Evolutionary conservation across 352 stramenopile species (phyloP).

Genomic region (Globisporangium heterothallicum): DNA sequence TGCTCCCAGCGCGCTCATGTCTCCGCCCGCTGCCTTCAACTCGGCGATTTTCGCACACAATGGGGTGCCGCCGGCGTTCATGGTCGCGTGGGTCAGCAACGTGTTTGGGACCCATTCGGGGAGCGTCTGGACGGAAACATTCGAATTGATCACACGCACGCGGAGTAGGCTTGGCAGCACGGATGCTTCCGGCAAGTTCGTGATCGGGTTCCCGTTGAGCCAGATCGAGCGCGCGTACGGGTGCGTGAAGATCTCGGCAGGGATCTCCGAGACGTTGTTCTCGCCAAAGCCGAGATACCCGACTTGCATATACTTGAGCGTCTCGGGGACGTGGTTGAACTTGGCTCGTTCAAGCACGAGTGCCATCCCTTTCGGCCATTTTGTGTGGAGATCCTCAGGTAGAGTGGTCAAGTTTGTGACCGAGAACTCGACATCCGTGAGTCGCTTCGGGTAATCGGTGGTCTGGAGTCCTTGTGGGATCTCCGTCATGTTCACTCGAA

Average conservation of each 20-base stretch:
- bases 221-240: slow-evolving; percentile 6
- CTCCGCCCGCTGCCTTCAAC: neutral
- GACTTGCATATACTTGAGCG: slow-evolving; percentile 5
- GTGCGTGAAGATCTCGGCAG: slow-evolving; percentile 3
- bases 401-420: slow-evolving; percentile 8
- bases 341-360: slow-evolving; percentile 2
- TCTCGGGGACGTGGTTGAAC: slow-evolving; percentile 2
- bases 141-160: slow-evolving; percentile 3
- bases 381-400: slow-evolving; percentile 7
- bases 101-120: slow-evolving; percentile 1
- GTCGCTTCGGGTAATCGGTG: slow-evolving; percentile 12
- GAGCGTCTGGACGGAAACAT: slow-evolving; percentile 2
- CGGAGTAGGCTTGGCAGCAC: neutral
- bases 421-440: slow-evolving; percentile 11
- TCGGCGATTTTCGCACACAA: slow-evolving; percentile 2
- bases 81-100: neutral
- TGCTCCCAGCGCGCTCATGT: neutral
- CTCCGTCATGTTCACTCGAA: slow-evolving; percentile 11
- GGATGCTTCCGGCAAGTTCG: neutral
- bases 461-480: slow-evolving; percentile 11
- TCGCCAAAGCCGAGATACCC: slow-evolving; percentile 4
- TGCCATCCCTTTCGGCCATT: slow-evolving; percentile 10
- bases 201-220: slow-evolving; percentile 15
- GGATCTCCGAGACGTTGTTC: slow-evolving; percentile 9
- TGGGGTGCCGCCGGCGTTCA: neutral